Evolutionary conservation across 768 basidiomycete genomes (phyloP).

Genomic region (Serpula lacrymans): DNA sequence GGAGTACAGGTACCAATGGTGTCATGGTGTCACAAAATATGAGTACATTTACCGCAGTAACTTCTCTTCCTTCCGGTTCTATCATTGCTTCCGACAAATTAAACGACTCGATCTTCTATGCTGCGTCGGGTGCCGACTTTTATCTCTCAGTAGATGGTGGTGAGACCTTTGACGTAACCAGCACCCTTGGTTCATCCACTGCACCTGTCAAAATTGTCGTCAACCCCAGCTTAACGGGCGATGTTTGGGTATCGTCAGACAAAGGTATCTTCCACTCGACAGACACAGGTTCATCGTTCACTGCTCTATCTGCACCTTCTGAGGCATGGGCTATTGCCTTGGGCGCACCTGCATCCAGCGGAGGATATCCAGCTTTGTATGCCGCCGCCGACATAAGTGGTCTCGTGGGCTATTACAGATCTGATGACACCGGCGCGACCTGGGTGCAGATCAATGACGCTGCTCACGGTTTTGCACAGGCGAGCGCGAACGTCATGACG

Average conservation of each 20-base stretch:
- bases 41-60: conserved; percentile 45
- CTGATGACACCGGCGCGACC: conserved; percentile 51
- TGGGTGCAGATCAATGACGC: conserved; percentile 62
- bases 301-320: conserved; percentile 41
- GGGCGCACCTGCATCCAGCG: conserved; percentile 46
- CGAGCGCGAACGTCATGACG: conserved; percentile 41
- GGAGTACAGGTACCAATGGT: conserved; percentile 47
- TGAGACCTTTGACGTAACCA: conserved; percentile 43
- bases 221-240: conserved; percentile 50
- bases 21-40: conserved; percentile 52
- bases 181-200: conserved; percentile 45
- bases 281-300: conserved; percentile 47
- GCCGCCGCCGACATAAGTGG: conserved; percentile 51
- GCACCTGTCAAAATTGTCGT: conserved; percentile 51
- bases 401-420: conserved; percentile 48
- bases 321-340: conserved; percentile 58
- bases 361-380: conserved; percentile 53
- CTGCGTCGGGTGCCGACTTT: conserved; percentile 50
- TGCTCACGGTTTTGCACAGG: conserved; percentile 54
- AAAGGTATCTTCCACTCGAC: conserved; percentile 56
- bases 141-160: conserved; percentile 60
- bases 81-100: conserved; percentile 64
- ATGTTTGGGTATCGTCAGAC: conserved; percentile 64
- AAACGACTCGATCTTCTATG: conserved; percentile 56
- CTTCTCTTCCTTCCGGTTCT: conserved; percentile 48